phyloP scores from a whole-genome alignment of 306 rosid genomes.

The Astragalus membranaceus region DNA sequence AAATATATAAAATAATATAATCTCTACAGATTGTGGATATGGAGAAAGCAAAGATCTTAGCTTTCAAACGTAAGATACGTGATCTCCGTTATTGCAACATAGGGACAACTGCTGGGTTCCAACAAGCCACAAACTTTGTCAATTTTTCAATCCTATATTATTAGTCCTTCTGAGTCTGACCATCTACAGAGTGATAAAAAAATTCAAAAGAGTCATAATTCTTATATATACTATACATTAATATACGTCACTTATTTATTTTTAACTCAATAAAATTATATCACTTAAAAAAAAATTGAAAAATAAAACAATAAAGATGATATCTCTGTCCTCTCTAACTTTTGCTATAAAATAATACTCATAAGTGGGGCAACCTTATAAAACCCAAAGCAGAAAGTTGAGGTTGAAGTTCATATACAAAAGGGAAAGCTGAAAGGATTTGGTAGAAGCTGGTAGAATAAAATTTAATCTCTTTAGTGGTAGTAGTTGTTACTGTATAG shows the following conservation, averaged over 20 bases:
- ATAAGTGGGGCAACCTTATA: constrained; percentile 9
- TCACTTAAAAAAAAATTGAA: not conserved
- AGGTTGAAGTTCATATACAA: constrained; percentile 5
- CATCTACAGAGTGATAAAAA: not conserved
- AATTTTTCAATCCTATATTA: not conserved
- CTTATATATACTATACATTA: not conserved
- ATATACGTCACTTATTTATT: not conserved
- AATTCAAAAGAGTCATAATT: not conserved
- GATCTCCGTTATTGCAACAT: constrained; percentile 21
- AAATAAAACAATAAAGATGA: not conserved
- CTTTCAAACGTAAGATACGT: constrained; percentile 11
- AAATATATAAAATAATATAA: not conserved
- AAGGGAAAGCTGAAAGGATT: constrained; percentile 22
- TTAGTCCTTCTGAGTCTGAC: constrained; percentile 10
- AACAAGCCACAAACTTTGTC: constrained; percentile 14
- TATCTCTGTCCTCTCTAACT: not conserved
- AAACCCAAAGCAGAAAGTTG: constrained; percentile 27
- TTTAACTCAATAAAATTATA: not conserved
- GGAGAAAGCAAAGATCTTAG: constrained; percentile 5
- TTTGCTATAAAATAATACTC: not conserved
- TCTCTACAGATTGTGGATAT: not conserved
- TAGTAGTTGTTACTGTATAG: constrained; percentile 32
- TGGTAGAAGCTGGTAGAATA: constrained; percentile 24
- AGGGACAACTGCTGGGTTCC: constrained; percentile 28
- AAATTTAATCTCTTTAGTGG: constrained; percentile 32